phyloP scores from a whole-genome alignment of 2,329 filamentous ascomycete genomes.

The Diaporthe caulivora region DNA sequence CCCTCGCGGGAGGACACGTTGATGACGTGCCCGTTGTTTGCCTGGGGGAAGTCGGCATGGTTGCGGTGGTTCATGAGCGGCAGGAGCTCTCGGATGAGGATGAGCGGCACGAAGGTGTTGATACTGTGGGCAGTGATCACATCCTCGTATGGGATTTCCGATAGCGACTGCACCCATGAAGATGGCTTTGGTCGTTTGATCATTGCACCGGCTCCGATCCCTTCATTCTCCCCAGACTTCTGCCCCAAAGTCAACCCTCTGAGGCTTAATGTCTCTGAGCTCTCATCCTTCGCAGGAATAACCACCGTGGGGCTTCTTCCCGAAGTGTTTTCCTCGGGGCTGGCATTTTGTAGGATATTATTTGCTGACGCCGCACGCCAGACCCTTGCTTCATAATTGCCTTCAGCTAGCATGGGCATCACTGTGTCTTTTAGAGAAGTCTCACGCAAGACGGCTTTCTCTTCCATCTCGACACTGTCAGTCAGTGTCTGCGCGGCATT shows the following conservation, averaged over 20 bases:
- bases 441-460: constrained; percentile 46
- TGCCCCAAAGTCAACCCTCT: background rate
- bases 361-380: background rate
- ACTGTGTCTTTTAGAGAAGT: background rate
- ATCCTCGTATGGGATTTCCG: constrained; percentile 54
- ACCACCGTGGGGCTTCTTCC: background rate
- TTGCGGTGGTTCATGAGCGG: constrained; percentile 45
- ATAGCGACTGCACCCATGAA: constrained; percentile 51
- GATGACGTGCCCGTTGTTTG: background rate
- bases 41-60: no score
- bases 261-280: background rate
- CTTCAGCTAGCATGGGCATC: background rate
- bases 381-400: background rate
- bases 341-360: background rate
- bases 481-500: constrained; percentile 55
- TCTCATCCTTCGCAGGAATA: background rate
- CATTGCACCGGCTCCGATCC: background rate
- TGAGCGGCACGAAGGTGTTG: constrained; percentile 54
- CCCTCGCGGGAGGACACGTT: constrained; percentile 52
- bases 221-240: background rate
- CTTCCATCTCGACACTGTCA: constrained; percentile 48
- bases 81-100: constrained; percentile 52
- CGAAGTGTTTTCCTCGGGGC: background rate
- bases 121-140: constrained; percentile 52
- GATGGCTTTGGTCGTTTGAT: constrained; percentile 42